A percentile compares a stretch with the other conserved stretches of the same genome.
Evolutionary conservation across 208 protist genomes (phyloP).

Genomic region (Leishmania tarentolae): DNA sequence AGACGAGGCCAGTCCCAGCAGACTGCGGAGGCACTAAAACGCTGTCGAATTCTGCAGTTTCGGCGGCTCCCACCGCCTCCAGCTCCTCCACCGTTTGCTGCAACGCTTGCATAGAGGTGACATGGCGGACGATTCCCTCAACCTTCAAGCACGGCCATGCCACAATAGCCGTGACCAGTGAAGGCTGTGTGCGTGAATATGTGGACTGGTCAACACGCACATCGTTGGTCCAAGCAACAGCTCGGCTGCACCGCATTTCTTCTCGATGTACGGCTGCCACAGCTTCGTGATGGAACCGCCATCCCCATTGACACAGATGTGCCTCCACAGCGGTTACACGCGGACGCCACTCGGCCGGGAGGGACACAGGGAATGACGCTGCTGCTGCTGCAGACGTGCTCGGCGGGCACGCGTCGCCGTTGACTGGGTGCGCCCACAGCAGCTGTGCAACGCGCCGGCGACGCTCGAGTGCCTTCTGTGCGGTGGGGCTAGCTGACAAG

Average conservation of each 20-base stretch:
- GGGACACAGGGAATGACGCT: constrained; percentile 20
- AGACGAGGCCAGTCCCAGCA: not conserved
- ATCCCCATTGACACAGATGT: constrained; percentile 65
- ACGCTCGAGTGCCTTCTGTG: constrained; percentile 10
- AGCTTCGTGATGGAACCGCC: constrained; percentile 48
- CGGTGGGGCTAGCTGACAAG: constrained; percentile 12
- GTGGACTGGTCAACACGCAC: not conserved
- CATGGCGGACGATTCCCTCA: constrained; percentile 43
- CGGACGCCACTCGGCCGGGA: constrained; percentile 43
- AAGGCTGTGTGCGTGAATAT: not conserved
- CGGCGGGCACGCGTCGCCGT: not conserved
- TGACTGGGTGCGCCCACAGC: not conserved
- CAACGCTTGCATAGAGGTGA: constrained; percentile 44
- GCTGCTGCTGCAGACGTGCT: not conserved
- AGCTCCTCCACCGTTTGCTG: constrained; percentile 64
- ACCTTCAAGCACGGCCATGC: constrained; percentile 60
- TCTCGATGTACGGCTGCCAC: not conserved
- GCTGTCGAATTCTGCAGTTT: not conserved
- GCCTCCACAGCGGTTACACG: constrained; percentile 42
- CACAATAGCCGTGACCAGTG: constrained; percentile 21
- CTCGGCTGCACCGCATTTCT: not conserved
- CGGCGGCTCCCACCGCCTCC: constrained; percentile 19
- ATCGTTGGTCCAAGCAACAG: not conserved
- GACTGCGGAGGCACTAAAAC: not conserved
- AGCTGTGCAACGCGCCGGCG: constrained; percentile 10